Percentiles rank a stretch among this genome's conserved stretches.
phyloP scores from a whole-genome alignment of 2,329 filamentous ascomycete genomes.

The Rhynchosporium graminicola region DNA sequence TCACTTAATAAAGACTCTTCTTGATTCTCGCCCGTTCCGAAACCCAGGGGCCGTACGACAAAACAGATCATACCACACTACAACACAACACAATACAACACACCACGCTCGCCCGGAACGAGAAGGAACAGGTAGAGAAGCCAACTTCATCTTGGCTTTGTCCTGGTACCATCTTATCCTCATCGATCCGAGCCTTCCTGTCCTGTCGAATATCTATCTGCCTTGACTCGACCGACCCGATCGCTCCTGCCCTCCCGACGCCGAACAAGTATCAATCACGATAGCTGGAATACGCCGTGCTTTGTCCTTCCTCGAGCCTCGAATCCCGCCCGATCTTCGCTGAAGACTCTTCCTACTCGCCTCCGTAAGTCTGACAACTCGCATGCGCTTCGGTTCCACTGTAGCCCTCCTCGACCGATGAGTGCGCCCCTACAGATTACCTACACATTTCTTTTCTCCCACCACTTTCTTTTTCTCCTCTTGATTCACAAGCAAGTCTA shows the following conservation, averaged over 20 bases:
- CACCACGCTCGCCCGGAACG: slow-evolving; percentile 9
- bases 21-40: slow-evolving; percentile 9
- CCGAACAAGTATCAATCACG: slow-evolving; percentile 25
- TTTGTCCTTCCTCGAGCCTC: slow-evolving; percentile 22
- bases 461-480: slow-evolving; percentile 14
- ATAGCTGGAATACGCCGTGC: slow-evolving; percentile 39
- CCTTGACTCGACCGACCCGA: slow-evolving; percentile 14
- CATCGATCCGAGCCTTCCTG: slow-evolving; percentile 14
- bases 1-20: slow-evolving; percentile 1
- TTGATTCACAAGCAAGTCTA: slow-evolving; percentile 8
- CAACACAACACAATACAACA: neutral
- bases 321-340: slow-evolving; percentile 6
- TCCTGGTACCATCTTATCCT: slow-evolving; percentile 34
- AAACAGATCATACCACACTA: neutral
- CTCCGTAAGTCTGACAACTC: slow-evolving; percentile 32
- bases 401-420: slow-evolving; percentile 20
- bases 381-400: slow-evolving; percentile 15
- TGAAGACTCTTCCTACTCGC: slow-evolving; percentile 18
- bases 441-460: slow-evolving; percentile 18
- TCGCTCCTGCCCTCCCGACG: slow-evolving; percentile 6
- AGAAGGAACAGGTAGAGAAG: slow-evolving; percentile 38
- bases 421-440: neutral
- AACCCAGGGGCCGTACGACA: slow-evolving; percentile 11
- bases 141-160: slow-evolving; percentile 32
- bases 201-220: slow-evolving; percentile 13